A percentile compares a stretch with the other conserved stretches of the same genome.
These are phyloP conservation scores for Combretum micranthum DNA, from an alignment of 345 rosid genomes.

Conservation along the genomic window DNA sequence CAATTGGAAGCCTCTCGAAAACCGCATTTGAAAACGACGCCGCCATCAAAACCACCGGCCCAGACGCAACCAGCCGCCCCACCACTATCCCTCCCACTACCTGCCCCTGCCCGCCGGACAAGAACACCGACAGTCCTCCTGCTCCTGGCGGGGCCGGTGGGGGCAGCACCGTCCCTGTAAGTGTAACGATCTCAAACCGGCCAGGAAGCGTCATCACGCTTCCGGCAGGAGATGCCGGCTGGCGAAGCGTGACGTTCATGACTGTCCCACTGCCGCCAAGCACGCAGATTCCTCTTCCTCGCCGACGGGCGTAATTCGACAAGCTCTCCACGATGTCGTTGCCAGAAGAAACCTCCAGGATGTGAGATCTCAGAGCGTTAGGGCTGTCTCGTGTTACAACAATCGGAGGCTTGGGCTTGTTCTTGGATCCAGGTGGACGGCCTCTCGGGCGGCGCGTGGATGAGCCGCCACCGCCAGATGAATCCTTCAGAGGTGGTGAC, in stretches of 20 bases:
- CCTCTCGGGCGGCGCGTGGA: slow-evolving; percentile 64
- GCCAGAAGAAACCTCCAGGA: slow-evolving; percentile 58
- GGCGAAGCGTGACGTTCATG: slow-evolving; percentile 54
- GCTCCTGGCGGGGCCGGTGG: slow-evolving; percentile 82
- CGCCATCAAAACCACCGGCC: slow-evolving; percentile 67
- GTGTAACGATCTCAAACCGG: slow-evolving; percentile 71
- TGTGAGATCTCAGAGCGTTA: slow-evolving; percentile 68
- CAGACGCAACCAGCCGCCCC: slow-evolving; percentile 55
- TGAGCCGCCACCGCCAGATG: slow-evolving; percentile 11
- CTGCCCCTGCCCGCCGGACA: slow-evolving; percentile 77
- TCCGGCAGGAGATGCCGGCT: slow-evolving; percentile 52
- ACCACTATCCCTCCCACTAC: slow-evolving; percentile 74
- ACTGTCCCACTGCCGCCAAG: slow-evolving; percentile 67
- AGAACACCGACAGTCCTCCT: slow-evolving; percentile 61
- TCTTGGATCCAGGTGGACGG: slow-evolving; percentile 76
- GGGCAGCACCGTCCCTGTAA: slow-evolving; percentile 74
- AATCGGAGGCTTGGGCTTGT: slow-evolving; percentile 68
- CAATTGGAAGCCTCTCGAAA: slow-evolving; percentile 62
- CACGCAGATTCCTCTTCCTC: slow-evolving; percentile 75
- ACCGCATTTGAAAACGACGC: slow-evolving; percentile 74
- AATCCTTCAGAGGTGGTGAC: slow-evolving; percentile 2
- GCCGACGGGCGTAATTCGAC: slow-evolving; percentile 43
- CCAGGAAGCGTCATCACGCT: slow-evolving; percentile 71
- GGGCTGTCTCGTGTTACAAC: slow-evolving; percentile 69
- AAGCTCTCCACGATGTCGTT: slow-evolving; percentile 61